Percentiles rank a stretch among this genome's conserved stretches.
These are phyloP conservation scores for Pythium oligandrum DNA, from an alignment of 352 stramenopile genomes.

Conservation along the genomic window DNA sequence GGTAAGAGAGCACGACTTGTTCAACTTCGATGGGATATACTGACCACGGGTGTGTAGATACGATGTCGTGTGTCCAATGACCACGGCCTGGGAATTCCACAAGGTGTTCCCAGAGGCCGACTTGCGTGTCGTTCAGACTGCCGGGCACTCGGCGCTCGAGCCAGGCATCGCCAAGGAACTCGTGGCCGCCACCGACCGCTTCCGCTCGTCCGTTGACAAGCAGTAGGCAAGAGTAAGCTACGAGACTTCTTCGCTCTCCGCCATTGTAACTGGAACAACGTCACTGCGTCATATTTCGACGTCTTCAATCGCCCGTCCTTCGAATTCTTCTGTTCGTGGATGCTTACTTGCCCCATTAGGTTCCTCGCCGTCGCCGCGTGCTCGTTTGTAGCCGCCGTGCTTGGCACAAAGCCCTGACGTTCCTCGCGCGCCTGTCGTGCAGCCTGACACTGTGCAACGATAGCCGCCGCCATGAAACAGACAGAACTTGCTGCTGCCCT, in stretches of 20 bases:
- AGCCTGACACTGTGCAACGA: slow-evolving; percentile 71
- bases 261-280: no score
- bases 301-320: no score
- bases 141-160: slow-evolving; percentile 43
- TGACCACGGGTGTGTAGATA: slow-evolving; percentile 21
- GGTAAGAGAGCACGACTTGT: slow-evolving; percentile 29
- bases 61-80: slow-evolving; percentile 67
- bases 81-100: slow-evolving; percentile 64
- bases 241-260: no score
- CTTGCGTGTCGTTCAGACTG: slow-evolving; percentile 40
- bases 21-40: slow-evolving; percentile 2
- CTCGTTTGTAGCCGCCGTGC: slow-evolving; percentile 70
- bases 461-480: slow-evolving; percentile 84
- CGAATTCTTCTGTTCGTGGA: no score
- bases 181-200: slow-evolving; percentile 31
- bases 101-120: slow-evolving; percentile 44
- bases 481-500: slow-evolving; percentile 71
- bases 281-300: no score
- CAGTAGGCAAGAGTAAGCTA: no score
- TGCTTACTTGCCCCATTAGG: not conserved
- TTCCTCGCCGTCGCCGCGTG: slow-evolving; percentile 5
- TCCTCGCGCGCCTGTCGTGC: slow-evolving; percentile 65
- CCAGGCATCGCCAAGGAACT: slow-evolving; percentile 41
- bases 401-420: slow-evolving; percentile 75
- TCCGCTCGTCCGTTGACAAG: slow-evolving; percentile 8